phyloP scores from a whole-genome alignment of 306 rosid species.

The Cucurbita ficifolia region DNA sequence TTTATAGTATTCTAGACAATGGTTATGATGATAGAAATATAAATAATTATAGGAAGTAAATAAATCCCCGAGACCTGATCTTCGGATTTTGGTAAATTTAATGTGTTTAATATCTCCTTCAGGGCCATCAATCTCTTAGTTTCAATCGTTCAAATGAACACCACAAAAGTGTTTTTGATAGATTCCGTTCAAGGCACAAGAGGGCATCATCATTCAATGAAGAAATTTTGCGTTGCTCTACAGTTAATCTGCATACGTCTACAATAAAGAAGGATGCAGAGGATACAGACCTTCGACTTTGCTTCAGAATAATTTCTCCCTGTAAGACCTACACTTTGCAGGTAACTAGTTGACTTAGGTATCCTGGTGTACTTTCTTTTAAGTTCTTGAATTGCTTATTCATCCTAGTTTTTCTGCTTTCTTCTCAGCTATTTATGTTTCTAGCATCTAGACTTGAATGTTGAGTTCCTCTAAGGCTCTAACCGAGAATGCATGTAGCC shows the following conservation, averaged over 20 bases:
- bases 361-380: not conserved
- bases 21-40: not conserved
- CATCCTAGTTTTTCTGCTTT: not conserved
- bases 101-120: constrained; percentile 12
- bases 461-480: not conserved
- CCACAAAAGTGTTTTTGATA: constrained; percentile 70
- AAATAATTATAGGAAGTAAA: not conserved
- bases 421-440: not conserved
- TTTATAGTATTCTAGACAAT: not conserved
- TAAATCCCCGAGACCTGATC: not conserved
- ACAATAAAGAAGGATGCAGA: constrained; percentile 90
- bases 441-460: not conserved
- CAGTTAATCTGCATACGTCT: constrained; percentile 71
- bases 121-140: constrained; percentile 63
- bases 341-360: constrained; percentile 35
- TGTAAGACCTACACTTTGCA: constrained; percentile 66
- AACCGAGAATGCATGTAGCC: too few species aligned
- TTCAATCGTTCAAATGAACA: constrained; percentile 49
- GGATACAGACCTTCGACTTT: constrained; percentile 82
- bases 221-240: constrained; percentile 51
- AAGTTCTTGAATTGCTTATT: not conserved
- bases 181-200: constrained; percentile 76
- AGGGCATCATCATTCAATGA: constrained; percentile 47
- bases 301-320: constrained; percentile 95
- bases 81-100: not conserved